These are phyloP conservation scores for Amphicarpaea edgeworthii DNA, from an alignment of 306 rosid species.

Conservation along the genomic window DNA sequence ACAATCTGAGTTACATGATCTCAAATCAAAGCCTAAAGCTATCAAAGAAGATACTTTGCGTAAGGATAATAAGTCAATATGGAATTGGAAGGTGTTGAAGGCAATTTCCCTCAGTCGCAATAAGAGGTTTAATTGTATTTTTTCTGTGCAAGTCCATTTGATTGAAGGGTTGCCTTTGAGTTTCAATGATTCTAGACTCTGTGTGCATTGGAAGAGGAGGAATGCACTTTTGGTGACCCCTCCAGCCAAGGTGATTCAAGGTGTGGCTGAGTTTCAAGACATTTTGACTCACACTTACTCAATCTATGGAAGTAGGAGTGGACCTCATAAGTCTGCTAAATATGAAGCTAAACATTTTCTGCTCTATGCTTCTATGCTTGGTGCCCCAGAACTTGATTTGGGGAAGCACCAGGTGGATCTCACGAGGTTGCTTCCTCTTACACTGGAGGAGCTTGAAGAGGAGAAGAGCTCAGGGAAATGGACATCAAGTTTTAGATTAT, in stretches of 20 bases:
- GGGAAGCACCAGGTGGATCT: conserved; percentile 92
- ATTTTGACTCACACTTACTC: conserved; percentile 68
- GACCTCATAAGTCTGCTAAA: conserved; percentile 82
- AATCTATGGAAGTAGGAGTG: conserved; percentile 79
- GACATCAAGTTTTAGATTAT: conserved; percentile 79
- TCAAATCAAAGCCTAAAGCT: conserved; percentile 52
- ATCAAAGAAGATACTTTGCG: conserved; percentile 51
- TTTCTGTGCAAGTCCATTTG: conserved; percentile 79
- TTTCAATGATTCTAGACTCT: conserved; percentile 59
- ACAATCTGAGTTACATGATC: conserved; percentile 48
- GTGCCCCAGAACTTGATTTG: conserved; percentile 72
- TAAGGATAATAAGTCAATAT: conserved; percentile 87
- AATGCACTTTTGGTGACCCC: conserved; percentile 70
- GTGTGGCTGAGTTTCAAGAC: conserved; percentile 71
- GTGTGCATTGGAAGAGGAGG: conserved; percentile 88
- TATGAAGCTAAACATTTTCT: conserved; percentile 86
- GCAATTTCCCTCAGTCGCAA: conserved; percentile 68
- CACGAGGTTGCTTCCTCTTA: conserved; percentile 86
- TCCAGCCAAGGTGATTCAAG: conserved; percentile 70
- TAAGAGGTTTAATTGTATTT: conserved; percentile 77
- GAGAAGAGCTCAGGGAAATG: conserved; percentile 83
- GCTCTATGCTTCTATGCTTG: conserved; percentile 71
- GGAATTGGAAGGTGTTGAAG: conserved; percentile 86
- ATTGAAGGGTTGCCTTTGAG: conserved; percentile 71
- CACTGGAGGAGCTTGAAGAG: conserved; percentile 87